A percentile compares a stretch with the other conserved stretches of the same genome.
Evolutionary conservation across 768 basidiomycete species (phyloP).

Genomic region (Pholiota conissans): DNA sequence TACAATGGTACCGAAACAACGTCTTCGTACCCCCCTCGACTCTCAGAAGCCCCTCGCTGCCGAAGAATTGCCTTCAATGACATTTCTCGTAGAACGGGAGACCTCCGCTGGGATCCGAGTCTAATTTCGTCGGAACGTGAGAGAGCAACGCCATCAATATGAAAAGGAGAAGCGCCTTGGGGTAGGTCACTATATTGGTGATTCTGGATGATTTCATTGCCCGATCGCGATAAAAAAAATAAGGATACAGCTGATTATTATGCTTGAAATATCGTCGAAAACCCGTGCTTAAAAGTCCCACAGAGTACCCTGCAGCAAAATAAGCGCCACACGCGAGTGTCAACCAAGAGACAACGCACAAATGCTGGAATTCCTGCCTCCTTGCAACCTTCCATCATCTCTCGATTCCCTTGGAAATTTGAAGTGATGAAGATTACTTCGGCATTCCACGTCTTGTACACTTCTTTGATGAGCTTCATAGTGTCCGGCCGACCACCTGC

Average conservation of each 20-base stretch:
- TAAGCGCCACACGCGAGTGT: not conserved
- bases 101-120: not conserved
- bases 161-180: too few species aligned
- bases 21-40: conserved; percentile 49
- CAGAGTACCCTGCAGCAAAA: conserved; percentile 49
- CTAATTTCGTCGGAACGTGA: not conserved
- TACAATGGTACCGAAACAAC: conserved; percentile 76
- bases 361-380: conserved; percentile 68
- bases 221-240: not conserved
- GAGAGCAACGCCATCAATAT: not conserved
- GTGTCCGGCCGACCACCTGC: conserved; percentile 71
- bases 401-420: conserved; percentile 73
- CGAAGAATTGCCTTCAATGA: not conserved
- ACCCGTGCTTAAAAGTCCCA: conserved; percentile 67
- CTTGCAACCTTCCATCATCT: conserved; percentile 84
- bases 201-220: not conserved
- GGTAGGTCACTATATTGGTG: not conserved
- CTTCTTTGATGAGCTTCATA: conserved; percentile 76
- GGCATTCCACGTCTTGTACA: conserved; percentile 74
- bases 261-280: not conserved
- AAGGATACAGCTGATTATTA: conserved; percentile 8
- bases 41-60: not conserved
- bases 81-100: not conserved
- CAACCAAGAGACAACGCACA: conserved; percentile 31
- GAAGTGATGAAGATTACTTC: conserved; percentile 86